These are phyloP conservation scores for Arctostaphylos glauca DNA, from an alignment of 148 eudicot species.

Conservation along the genomic window DNA sequence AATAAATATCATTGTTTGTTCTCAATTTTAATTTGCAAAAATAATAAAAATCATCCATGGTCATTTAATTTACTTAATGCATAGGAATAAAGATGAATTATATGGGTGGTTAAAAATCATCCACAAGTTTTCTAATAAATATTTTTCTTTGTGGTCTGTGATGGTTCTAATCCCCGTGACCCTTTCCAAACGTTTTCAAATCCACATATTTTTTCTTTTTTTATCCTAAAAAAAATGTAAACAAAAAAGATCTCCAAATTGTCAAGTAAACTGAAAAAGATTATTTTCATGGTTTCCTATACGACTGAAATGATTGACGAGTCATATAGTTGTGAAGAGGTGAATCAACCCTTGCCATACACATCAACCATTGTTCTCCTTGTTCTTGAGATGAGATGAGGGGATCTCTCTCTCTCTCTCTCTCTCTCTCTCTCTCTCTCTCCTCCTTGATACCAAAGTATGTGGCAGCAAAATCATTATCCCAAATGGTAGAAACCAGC, in stretches of 20 bases:
- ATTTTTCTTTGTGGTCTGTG: no score
- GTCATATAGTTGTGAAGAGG: not conserved
- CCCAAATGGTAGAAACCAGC: slow-evolving; percentile 19
- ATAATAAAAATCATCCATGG: no score
- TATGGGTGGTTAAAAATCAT: no score
- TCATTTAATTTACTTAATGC: no score
- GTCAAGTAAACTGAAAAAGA: not conserved
- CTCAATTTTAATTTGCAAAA: no score
- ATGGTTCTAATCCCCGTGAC: no score
- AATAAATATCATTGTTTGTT: no score
- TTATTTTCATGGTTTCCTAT: not conserved
- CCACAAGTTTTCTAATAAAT: no score
- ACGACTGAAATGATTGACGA: not conserved
- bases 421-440: slow-evolving; percentile 11
- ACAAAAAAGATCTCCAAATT: not conserved
- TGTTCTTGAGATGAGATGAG: not conserved
- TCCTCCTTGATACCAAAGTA: slow-evolving; percentile 10
- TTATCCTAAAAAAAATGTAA: not conserved
- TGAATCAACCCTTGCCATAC: not conserved
- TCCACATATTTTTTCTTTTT: no score
- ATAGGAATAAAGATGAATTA: no score
- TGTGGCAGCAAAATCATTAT: slow-evolving; percentile 20
- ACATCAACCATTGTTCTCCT: not conserved
- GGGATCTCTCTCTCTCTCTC: not conserved
- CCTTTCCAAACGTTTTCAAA: no score